Evolutionary conservation across 305 asterid genomes (phyloP).

Genomic region (Solanum hybrid): DNA sequence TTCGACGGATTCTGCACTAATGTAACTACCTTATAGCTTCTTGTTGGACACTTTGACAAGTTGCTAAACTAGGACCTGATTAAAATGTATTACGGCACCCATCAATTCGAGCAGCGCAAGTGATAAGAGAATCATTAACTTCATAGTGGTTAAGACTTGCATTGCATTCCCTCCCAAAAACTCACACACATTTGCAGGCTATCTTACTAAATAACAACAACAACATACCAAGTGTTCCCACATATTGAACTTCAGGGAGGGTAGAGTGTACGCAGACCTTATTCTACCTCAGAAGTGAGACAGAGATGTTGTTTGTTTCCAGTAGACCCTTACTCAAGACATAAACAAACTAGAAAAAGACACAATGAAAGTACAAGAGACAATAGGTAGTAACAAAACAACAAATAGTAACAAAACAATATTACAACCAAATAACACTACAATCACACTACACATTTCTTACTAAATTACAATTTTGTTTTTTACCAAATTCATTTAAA

Average conservation of each 20-base stretch:
- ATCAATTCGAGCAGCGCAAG: neutral
- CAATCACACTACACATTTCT: neutral
- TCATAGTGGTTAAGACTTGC: neutral
- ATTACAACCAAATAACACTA: neutral
- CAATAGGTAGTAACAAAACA: neutral
- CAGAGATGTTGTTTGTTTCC: neutral
- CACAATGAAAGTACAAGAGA: neutral
- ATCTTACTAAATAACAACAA: neutral
- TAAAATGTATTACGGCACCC: neutral
- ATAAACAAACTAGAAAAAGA: neutral
- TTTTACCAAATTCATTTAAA: neutral
- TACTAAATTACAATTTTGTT: neutral
- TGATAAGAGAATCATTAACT: neutral
- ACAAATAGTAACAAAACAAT: neutral
- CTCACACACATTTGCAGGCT: neutral
- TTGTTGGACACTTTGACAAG: neutral
- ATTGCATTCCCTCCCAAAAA: neutral
- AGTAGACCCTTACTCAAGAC: neutral
- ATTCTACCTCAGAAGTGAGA: neutral
- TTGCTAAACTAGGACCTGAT: neutral
- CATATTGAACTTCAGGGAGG: neutral
- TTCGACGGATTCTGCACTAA: neutral
- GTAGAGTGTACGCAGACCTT: neutral
- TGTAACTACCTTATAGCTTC: neutral
- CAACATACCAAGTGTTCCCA: neutral